Conservation (phyloP, 2,329 filamentous ascomycete species). For the Incumbomyces delicatus region DNA sequence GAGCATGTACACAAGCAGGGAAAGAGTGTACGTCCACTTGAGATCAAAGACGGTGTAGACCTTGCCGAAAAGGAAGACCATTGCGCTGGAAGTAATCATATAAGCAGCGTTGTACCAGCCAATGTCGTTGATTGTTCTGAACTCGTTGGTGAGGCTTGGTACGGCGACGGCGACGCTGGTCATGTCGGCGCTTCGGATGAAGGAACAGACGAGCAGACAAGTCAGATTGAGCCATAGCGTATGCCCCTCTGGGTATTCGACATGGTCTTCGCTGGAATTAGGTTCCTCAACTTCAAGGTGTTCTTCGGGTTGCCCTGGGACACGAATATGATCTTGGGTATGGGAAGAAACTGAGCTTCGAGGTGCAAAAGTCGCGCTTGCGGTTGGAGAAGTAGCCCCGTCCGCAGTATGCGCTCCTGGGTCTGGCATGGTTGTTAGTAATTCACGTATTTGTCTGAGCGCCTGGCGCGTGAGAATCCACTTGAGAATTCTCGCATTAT, state of each 20-base stretch:
- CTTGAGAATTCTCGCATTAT: too few species aligned
- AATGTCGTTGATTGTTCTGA: conserved; percentile 37
- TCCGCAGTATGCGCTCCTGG: too few species aligned
- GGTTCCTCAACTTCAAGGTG: conserved; percentile 7
- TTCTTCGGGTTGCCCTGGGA: background rate
- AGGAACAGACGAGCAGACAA: background rate
- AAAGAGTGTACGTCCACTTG: conserved; percentile 34
- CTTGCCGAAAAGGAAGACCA: conserved; percentile 35
- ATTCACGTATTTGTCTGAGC: too few species aligned
- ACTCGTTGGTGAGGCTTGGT: conserved; percentile 33
- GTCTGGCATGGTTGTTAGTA: too few species aligned
- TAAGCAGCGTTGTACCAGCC: conserved; percentile 41
- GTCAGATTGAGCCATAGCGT: conserved; percentile 3
- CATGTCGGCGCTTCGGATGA: background rate
- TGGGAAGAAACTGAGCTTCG: too few species aligned
- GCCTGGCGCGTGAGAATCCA: too few species aligned
- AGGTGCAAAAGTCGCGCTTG: too few species aligned
- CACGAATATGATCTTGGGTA: background rate
- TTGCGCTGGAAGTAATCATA: conserved; percentile 33
- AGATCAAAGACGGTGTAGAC: conserved; percentile 34
- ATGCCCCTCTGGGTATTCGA: conserved; percentile 3
- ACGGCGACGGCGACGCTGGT: conserved; percentile 6
- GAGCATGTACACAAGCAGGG: conserved; percentile 33
- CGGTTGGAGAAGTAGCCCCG: too few species aligned
- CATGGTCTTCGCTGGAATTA: background rate